Evolutionary conservation across 208 protist species (phyloP).

Genomic region (Porcisia hertigi): DNA sequence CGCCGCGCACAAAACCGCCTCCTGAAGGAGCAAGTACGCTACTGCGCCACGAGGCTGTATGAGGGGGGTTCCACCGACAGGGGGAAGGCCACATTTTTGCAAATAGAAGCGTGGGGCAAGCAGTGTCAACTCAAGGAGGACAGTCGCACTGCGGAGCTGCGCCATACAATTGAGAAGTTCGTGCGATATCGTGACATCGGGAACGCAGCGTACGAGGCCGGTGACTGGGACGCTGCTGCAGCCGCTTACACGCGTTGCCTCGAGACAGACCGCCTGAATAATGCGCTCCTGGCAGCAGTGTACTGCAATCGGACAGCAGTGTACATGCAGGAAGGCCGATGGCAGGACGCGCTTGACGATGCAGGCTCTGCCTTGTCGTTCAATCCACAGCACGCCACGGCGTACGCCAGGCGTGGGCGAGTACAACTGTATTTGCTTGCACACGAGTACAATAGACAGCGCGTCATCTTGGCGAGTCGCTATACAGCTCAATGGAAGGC

Average conservation of each 20-base stretch:
- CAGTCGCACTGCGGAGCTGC: constrained; percentile 50
- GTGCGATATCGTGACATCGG: constrained; percentile 64
- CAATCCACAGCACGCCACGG: constrained; percentile 60
- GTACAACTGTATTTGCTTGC: constrained; percentile 59
- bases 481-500: constrained; percentile 20
- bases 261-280: constrained; percentile 59
- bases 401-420: constrained; percentile 54
- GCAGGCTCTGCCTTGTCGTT: constrained; percentile 44
- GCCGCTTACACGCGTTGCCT: constrained; percentile 72
- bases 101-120: constrained; percentile 35
- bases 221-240: constrained; percentile 58
- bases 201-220: constrained; percentile 60
- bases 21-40: constrained; percentile 31
- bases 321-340: constrained; percentile 69
- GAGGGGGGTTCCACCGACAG: neutral
- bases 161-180: constrained; percentile 61
- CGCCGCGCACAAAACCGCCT: constrained; percentile 33
- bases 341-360: constrained; percentile 59
- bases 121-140: constrained; percentile 39
- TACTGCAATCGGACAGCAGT: constrained; percentile 86
- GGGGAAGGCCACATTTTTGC: constrained; percentile 9
- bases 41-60: constrained; percentile 29
- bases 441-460: constrained; percentile 30
- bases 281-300: constrained; percentile 58
- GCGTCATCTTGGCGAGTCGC: constrained; percentile 15